Evolutionary conservation across 495 filamentous ascomycete genomes (phyloP), one percentile per base, ranked within the genome.

Genomic region (Podospora pseudocomata): DNA sequence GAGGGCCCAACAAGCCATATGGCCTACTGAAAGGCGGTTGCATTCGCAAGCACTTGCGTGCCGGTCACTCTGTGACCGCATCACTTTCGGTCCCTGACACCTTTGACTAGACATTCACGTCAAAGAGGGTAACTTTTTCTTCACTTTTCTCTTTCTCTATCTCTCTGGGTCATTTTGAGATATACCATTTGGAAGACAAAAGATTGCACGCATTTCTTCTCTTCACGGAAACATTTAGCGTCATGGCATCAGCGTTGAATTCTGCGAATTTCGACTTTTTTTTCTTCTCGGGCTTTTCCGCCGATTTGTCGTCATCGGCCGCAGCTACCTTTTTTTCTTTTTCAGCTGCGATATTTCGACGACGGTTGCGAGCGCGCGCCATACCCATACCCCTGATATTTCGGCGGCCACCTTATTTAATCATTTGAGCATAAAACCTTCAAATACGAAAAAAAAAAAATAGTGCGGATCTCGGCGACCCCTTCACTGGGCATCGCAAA

Each of bases 221-320:
- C 60, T 63, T 68, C 65, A 68, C 69, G 69, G 75, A 70, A 72
- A 74, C 68, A 77, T 78, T 72, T 76, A 77, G 76, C 75, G 75
- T 68, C 76, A 75, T 78, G 75, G 75, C 75, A 77, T 77, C 69
- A 78, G 76, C 76, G 76, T 76, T 75, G 72, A 75, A 70, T 75
- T 77, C 69, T 72, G 69, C 71, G 75, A 71, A 69, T 72, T 73
- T 58, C 39, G 28, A 56, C 67, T 72, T 71, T 65, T 61, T 63
- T 71, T 68, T 69, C 55, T 65, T 62, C 28, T 71, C 63, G 54
- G 26, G 30, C 30, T 39, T 71, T 61, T 61, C 30, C 59, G 30
- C 39, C 39, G 15, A 49, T 49, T 49, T 49, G 39, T 49, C 39
- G 39, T 49, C 39, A 49, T 58, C 61, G 34, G 61, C 61, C 3